Conservation (phyloP, 2,329 filamentous ascomycete species). For the Pyrenophora seminiperda region DNA sequence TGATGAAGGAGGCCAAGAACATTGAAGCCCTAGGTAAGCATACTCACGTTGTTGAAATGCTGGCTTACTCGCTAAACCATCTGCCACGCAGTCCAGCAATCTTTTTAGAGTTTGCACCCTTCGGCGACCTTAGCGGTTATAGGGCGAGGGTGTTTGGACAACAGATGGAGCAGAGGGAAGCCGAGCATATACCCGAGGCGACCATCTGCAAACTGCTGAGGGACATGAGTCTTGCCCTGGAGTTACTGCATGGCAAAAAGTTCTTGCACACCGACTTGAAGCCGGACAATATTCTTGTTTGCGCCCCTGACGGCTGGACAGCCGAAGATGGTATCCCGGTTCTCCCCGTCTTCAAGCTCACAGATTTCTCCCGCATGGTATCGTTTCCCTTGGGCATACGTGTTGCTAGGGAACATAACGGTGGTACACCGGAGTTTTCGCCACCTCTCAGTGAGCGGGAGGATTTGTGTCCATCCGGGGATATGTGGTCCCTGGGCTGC, state of each 20-base stretch:
- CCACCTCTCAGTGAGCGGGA: slow-evolving; percentile 18
- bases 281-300: slow-evolving; percentile 85
- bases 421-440: slow-evolving; percentile 31
- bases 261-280: slow-evolving; percentile 91
- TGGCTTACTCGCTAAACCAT: slow-evolving; percentile 5
- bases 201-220: slow-evolving; percentile 36
- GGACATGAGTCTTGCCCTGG: slow-evolving; percentile 30
- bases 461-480: slow-evolving; percentile 16
- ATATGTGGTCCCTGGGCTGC: slow-evolving; percentile 34
- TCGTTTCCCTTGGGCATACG: neutral
- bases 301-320: slow-evolving; percentile 1
- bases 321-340: slow-evolving; percentile 7
- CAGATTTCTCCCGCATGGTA: slow-evolving; percentile 27
- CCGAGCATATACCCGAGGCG: slow-evolving; percentile 20
- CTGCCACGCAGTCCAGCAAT: slow-evolving; percentile 19
- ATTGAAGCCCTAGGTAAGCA: slow-evolving; percentile 8
- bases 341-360: slow-evolving; percentile 32
- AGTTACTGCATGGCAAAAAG: slow-evolving; percentile 23
- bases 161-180: neutral
- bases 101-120: slow-evolving; percentile 24
- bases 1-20: neutral
- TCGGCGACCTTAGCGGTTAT: slow-evolving; percentile 24
- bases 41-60: slow-evolving; percentile 19
- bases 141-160: slow-evolving; percentile 2
- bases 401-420: rapidly evolving